Evolutionary conservation across 2,329 filamentous ascomycete species (phyloP).

Genomic region (Aureobasidium melanogenum): DNA sequence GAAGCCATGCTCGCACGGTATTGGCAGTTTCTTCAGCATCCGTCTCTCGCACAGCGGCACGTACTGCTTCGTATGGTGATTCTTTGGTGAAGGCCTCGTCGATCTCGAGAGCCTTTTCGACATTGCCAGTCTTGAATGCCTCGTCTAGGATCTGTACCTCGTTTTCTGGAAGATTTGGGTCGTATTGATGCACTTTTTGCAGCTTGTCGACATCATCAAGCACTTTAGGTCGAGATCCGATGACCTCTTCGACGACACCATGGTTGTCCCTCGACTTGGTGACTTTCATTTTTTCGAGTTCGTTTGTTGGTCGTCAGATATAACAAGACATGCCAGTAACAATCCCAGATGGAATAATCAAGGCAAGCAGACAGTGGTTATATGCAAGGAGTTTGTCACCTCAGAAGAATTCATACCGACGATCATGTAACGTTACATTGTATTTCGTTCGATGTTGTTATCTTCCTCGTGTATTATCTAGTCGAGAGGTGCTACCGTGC

Average conservation of each 20-base stretch:
- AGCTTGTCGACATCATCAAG: not conserved
- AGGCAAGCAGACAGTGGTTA: not conserved
- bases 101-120: not conserved
- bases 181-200: not conserved
- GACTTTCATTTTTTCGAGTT: not conserved
- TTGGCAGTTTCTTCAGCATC: not conserved
- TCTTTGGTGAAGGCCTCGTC: not conserved
- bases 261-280: not conserved
- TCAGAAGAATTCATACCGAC: not conserved
- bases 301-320: no score
- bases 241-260: not conserved
- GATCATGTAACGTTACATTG: not conserved
- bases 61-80: not conserved
- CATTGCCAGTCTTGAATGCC: not conserved
- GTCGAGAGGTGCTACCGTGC: not conserved
- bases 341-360: no score
- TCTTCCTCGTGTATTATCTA: not conserved
- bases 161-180: not conserved
- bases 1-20: conserved; percentile 27
- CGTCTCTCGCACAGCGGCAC: not conserved
- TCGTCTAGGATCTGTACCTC: not conserved
- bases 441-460: not conserved
- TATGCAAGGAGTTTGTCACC: not conserved
- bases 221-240: not conserved
- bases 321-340: not conserved